These are phyloP conservation scores for Lodderomyces pseudojiufengensis DNA, from an alignment of 1,139 yeast species.

Conservation along the genomic window DNA sequence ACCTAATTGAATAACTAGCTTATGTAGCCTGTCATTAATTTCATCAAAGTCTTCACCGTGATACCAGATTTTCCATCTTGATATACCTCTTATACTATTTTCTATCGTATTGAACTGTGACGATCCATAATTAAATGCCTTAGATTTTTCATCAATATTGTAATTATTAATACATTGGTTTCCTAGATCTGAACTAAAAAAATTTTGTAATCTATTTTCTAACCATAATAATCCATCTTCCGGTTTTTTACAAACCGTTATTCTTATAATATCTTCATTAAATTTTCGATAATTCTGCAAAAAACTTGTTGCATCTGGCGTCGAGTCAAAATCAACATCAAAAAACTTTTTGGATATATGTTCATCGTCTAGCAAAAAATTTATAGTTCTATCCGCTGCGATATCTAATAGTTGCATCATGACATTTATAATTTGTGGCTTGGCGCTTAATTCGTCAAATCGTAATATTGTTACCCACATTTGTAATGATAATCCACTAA, in stretches of 20 bases:
- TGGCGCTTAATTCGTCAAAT: constrained; percentile 65
- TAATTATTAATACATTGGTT: constrained; percentile 55
- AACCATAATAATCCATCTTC: constrained; percentile 81
- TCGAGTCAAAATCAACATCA: constrained; percentile 83
- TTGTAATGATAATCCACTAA: constrained; percentile 85
- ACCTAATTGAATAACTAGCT: constrained; percentile 71
- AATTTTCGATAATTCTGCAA: constrained; percentile 77
- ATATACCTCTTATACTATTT: constrained; percentile 85
- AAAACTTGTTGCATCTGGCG: constrained; percentile 75
- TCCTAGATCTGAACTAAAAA: constrained; percentile 75
- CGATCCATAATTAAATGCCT: constrained; percentile 71
- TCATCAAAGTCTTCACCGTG: constrained; percentile 58
- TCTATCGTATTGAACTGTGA: constrained; percentile 86
- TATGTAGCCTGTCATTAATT: constrained; percentile 53
- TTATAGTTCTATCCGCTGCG: constrained; percentile 75
- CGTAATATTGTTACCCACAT: constrained; percentile 93
- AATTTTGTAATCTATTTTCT: constrained; percentile 65
- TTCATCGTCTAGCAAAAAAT: constrained; percentile 66
- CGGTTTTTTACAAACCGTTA: constrained; percentile 83
- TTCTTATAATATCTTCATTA: constrained; percentile 86
- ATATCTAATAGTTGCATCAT: constrained; percentile 69
- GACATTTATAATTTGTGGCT: constrained; percentile 45
- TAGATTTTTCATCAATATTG: constrained; percentile 57
- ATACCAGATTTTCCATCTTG: constrained; percentile 97
- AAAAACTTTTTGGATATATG: constrained; percentile 62